Percentiles rank a stretch among this genome's conserved stretches.
phyloP scores from a whole-genome alignment of 2,329 filamentous ascomycete species.

The Alternaria triticina region DNA sequence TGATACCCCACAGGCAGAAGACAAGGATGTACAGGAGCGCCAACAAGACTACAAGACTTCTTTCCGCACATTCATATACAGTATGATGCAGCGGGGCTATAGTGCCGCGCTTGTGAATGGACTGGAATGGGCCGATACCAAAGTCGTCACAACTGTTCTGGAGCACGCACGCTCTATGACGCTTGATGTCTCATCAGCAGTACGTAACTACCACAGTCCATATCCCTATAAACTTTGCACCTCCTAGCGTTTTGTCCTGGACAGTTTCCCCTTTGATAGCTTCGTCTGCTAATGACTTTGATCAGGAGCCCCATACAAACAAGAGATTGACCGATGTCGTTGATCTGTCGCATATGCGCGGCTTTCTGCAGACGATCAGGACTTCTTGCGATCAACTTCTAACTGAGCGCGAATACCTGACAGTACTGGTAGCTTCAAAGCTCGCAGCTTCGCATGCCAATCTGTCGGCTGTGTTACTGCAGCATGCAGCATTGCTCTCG shows the following conservation, averaged over 20 bases:
- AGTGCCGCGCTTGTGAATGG: conserved; percentile 70
- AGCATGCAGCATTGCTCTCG: conserved; percentile 52
- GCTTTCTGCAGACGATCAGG: conserved; percentile 27
- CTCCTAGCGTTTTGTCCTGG: not conserved
- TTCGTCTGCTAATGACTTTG: not conserved
- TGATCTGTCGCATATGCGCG: conserved; percentile 24
- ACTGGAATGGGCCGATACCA: conserved; percentile 68
- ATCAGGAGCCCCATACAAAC: conserved; percentile 7
- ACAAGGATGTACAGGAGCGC: conserved; percentile 20
- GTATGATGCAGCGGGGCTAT: conserved; percentile 62
- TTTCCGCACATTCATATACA: conserved; percentile 60
- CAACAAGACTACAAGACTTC: conserved; percentile 33
- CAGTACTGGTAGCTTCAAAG: conserved; percentile 41
- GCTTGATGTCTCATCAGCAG: conserved; percentile 20
- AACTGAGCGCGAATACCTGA: conserved; percentile 45
- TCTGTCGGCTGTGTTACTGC: conserved; percentile 50
- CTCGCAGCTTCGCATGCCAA: conserved; percentile 40
- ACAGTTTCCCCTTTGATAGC: not conserved
- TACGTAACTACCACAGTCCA: conserved; percentile 15
- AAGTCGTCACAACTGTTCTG: conserved; percentile 53
- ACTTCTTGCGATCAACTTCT: conserved; percentile 26
- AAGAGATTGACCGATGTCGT: conserved; percentile 15
- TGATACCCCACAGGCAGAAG: conserved; percentile 26
- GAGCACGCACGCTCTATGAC: conserved; percentile 27
- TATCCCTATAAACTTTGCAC: not conserved